These are phyloP conservation scores for Ophiostoma himal-ulmi DNA, from an alignment of 2,329 filamentous ascomycete species.

Conservation along the genomic window DNA sequence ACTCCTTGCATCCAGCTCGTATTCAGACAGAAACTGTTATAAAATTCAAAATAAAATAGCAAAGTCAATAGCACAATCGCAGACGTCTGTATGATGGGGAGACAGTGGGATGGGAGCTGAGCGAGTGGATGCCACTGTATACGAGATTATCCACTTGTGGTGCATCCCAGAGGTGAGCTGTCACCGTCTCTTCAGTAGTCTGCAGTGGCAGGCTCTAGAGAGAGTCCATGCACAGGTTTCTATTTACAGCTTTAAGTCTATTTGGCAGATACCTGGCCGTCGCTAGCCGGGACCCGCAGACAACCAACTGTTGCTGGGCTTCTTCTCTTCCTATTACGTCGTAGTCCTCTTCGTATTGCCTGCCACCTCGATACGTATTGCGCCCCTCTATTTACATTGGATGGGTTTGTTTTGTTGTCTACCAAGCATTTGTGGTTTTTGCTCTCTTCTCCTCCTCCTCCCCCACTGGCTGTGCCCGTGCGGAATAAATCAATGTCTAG, in stretches of 20 bases:
- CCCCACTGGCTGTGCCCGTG: not conserved
- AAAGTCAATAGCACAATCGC: not conserved
- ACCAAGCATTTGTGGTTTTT: not conserved
- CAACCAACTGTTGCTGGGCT: conserved; percentile 5
- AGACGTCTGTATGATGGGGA: not conserved
- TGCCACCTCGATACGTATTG: not conserved
- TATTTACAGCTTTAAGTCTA: not conserved
- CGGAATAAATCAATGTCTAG: not conserved
- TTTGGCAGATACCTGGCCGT: not conserved
- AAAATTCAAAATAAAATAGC: not conserved
- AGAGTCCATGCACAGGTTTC: not conserved
- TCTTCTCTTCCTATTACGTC: not conserved
- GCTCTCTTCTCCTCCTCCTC: not conserved
- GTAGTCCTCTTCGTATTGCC: conserved; percentile 9
- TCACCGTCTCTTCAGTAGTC: conserved; percentile 7
- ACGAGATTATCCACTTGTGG: conserved; percentile 12
- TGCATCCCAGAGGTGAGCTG: conserved; percentile 1
- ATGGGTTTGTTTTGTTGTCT: not conserved
- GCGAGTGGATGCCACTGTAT: not conserved
- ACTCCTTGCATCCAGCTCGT: not conserved
- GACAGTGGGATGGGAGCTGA: not conserved
- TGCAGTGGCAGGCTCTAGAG: not conserved
- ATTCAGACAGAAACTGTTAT: not conserved
- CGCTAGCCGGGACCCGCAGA: not conserved
- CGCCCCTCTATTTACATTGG: conserved; percentile 11